Conservation (phyloP, 768 basidiomycete species). For the Mrakia hoshinonis region DNA sequence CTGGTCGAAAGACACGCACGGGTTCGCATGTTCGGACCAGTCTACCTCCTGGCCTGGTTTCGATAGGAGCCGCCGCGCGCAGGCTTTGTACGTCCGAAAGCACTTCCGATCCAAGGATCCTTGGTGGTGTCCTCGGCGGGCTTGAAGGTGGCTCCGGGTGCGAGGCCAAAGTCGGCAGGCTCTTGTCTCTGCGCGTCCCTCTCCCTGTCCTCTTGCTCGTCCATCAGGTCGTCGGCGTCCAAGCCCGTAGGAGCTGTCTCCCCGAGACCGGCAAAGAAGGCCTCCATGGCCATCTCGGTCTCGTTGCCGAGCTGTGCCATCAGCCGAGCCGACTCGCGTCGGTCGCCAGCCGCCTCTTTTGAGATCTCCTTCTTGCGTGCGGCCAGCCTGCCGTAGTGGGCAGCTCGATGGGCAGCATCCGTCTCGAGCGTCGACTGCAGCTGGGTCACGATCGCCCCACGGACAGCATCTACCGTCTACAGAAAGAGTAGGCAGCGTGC, state of each 20-base stretch:
- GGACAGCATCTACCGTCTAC: conserved; percentile 16
- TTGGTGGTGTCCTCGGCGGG: not conserved
- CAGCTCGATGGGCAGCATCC: not conserved
- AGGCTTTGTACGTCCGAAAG: not conserved
- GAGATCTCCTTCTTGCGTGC: not conserved
- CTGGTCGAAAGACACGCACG: too few relatives aligned
- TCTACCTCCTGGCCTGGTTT: not conserved
- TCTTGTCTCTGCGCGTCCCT: not conserved
- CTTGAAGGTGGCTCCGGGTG: not conserved
- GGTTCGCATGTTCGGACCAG: too few relatives aligned
- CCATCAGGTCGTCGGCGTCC: not conserved
- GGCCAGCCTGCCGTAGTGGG: not conserved
- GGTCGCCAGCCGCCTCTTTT: not conserved
- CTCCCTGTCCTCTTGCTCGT: not conserved
- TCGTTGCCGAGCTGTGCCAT: not conserved
- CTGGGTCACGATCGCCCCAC: conserved; percentile 11
- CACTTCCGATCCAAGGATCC: conserved; percentile 5
- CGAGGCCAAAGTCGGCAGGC: not conserved
- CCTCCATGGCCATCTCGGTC: not conserved
- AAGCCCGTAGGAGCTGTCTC: not conserved
- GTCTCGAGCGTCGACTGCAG: conserved; percentile 3
- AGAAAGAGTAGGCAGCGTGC: not conserved
- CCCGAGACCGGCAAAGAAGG: not conserved
- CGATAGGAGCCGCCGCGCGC: not conserved
- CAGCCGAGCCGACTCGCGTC: not conserved